Conservation (phyloP, 139 green algal genomes). For the Volvox reticuliferus region DNA sequence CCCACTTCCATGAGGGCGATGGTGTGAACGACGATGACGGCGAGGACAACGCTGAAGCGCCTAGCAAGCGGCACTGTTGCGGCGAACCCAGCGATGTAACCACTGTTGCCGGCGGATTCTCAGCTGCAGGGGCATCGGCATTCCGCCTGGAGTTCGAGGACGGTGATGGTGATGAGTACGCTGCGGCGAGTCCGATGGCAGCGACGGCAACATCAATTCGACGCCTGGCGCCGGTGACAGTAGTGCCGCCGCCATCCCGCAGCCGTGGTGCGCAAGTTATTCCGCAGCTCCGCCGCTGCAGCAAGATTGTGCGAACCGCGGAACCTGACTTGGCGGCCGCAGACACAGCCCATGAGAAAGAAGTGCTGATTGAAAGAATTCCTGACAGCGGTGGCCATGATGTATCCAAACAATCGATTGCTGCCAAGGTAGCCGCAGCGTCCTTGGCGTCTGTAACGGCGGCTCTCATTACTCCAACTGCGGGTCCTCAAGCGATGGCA, state of each 20-base stretch:
- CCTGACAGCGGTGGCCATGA: neutral
- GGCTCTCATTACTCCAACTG: no score
- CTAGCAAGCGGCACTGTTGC: neutral
- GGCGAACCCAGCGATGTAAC: neutral
- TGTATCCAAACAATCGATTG: neutral
- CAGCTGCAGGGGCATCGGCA: neutral
- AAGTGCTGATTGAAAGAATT: neutral
- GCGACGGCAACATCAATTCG: constrained; percentile 2
- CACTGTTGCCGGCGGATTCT: neutral
- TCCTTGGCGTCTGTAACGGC: neutral
- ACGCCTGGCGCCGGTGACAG: neutral
- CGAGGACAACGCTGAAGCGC: neutral
- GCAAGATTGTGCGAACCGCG: neutral
- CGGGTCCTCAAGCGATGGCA: neutral
- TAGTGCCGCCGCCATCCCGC: neutral
- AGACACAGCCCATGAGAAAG: neutral
- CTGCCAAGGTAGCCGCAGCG: neutral
- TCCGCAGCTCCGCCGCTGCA: neutral
- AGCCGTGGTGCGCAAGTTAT: neutral
- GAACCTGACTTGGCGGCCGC: neutral
- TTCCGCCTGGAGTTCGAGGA: constrained; percentile 1
- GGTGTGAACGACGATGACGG: neutral
- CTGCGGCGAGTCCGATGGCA: neutral
- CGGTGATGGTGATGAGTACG: neutral
- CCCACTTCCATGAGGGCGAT: neutral